Base-by-base conservation (phyloP, 2,329 filamentous ascomycete species). In the Monosporascus sp. region DNA sequence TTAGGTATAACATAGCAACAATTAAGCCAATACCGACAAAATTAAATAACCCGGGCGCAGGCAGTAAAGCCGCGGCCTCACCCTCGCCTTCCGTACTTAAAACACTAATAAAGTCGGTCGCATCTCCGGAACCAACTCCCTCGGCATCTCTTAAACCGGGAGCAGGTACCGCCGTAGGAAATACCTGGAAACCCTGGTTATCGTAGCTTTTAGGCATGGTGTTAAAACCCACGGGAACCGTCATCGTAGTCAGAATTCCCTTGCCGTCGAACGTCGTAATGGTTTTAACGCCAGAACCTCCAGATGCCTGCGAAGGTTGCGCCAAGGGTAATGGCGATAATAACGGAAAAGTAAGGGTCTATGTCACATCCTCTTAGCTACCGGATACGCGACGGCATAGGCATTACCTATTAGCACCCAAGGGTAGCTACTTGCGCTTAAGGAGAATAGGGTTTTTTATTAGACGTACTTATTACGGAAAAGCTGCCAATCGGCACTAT, bases 401-500 rank as follows among this genome's bases (percentile, higher is more conserved):
- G 50, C 44, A 45, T 49, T 37, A 20, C 20, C 54, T 51, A 24
- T 35, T 37, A 20, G 22, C 28, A 43, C 20, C 5, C 50, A 54
- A 57, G 54, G 48, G 49, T 20, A 50, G 38, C 51, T 58, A 55
- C 53, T 55, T 60, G 60, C 64, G 63, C 59, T 46, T 35, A 50
- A 48, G 50, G 31, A 2, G 11, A 5, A 41, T 41, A 14, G 40
- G 7, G 46, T 38, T 50, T 48, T 44, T 52, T 52, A 37, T 52
- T 46, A 49, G 62, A 65, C 62, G 55, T 65, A 65, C 68, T 60
- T 75, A 84, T 81, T 75, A 79, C 78, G 65, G 82, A 83, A 74
- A 84, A 82, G 72, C 79, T 82, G 60, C 84, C 43, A 7, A 26
- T 81, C 66, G 88, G 88, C 65, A 91, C 78, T 64, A 94, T 85